Evolutionary conservation across 345 rosid genomes (phyloP), one percentile per base, ranked within the genome.

Genomic region (Populus simonii): DNA sequence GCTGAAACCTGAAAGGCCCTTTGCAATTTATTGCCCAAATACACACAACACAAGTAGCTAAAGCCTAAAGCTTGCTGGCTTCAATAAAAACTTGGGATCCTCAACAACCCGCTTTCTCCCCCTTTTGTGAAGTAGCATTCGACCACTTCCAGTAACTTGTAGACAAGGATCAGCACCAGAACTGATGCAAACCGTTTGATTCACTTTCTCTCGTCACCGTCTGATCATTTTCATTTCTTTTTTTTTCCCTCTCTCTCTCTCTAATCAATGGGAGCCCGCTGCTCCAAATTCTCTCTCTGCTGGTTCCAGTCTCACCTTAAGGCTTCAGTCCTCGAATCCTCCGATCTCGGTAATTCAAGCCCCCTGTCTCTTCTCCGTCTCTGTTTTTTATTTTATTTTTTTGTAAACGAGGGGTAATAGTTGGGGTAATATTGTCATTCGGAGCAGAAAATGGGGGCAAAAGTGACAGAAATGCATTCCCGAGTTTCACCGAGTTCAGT

Each of bases 211-310:
- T 70, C 61, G 17, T 51, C 17, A 8, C 71, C 65, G n/a, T 55
- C 73, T 10, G 72, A 55, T 68, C 53, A n/a, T 47, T 36, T 41
- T 22, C 3, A 0, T 9, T 45, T 6, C 3, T 1, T 29, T 71
- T 49, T 71, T 31, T 2, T 2, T 0, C 63, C 23, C 25, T 25
- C 25, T 25, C 25, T 25, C 31, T 0, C 1, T 11, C 6, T 27
- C 43, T 59, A 0, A 31, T 33, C 84, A 86, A 94, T 94, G 98
- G 98, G 97, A 88, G 88, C 82, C 83, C 91, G 95, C 79, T 94
- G 96, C 92, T 94, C 98, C 79, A 94, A 91, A 85, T 80, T 90
- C 74, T 91, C 97, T 36, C 84, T 94, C 78, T 92, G 98, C 80
- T 92, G 92, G 92, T 92, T 91, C 88, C 91, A 93, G 59, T 82